Base-by-base conservation (phyloP, 192 early-diverging fungal genomes). In the Backusella westeae region DNA sequence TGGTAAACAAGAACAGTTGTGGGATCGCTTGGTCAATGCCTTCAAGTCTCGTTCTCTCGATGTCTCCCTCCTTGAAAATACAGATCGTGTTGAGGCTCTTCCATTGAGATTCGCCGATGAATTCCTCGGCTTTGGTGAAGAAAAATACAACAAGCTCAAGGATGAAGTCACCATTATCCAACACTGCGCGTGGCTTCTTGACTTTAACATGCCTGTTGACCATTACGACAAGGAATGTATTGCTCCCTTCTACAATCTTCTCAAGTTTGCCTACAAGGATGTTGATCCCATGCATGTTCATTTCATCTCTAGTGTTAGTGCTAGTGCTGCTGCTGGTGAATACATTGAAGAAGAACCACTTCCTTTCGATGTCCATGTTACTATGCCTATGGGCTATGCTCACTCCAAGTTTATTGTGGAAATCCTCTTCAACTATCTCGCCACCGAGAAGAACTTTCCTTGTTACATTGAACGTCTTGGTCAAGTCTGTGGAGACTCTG, bases 401-500 rank as follows among this genome's bases (percentile, higher is more conserved):
- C 73, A 79, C 56, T 76, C 73, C 36, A 82, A 82, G 52, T 82
- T 73, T 52, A 72, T 81, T 49, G 75, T 49, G 35, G 80, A 81
- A 38, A 44, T 73, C 15, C n/a, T 81, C 65, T 68, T 77, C 42
- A 32, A 71, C 14, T 63, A 69, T 29, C 56, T 77, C 4, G n/a
- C 72, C 26, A 21, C 35, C n/a, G 42, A 74, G 6, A 78, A 78
- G 72, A 49, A 69, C 17, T 53, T 79, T 10, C 78, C 78, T 23
- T 35, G 26, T 36, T 59, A 78, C 32, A 52, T 82, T 17, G 63
- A 69, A 21, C 78, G 81, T 23, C 34, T 82, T 14, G 81, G 81
- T 14, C 78, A 82, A 34, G 76, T 80, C 46, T 63, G 56, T 44
- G 81, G 77, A 29, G 74, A 80, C 46, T 41, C 74, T 15, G 23